Base-by-base conservation (phyloP, 345 rosid genomes). In the Lumnitzera littorea region DNA sequence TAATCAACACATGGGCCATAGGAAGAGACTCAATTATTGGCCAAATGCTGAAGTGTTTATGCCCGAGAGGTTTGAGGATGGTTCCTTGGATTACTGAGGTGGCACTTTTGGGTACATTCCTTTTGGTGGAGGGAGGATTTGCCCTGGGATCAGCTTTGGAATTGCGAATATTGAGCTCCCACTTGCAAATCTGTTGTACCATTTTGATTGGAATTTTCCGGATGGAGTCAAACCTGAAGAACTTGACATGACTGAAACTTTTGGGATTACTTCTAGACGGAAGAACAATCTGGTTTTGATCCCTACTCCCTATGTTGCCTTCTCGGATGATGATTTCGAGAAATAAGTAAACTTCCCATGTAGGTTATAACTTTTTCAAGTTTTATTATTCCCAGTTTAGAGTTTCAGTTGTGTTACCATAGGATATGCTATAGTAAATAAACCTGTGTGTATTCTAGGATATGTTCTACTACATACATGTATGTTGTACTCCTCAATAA, bases 61-160 rank as follows among this genome's bases (percentile, higher is more conserved):
- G 15, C 75, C 64, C 0, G 67, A 66, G 60, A 65, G 70, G 48
- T 66, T 71, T 53, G 12, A 51, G 54, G 43, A 61, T 24, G 61
- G 51, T 2, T 3, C 63, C 0, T 29, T 71, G 3, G 67, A 61
- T 24, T 66, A 56, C 36, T 41, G 59, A 46, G 75, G 75, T 0
- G 43, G 49, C 0, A 15, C 55, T 25, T 65, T 70, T 16, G 47
- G 56, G 52, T 64, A 53, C 29, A 58, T 64, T 14, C 68, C 73
- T 23, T 70, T 70, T 3, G 73, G 73, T 1, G 56, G 55, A 0
- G 69, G 73, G 15, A 63, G 73, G 61, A 64, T 64, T 1, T 70
- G 69, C 36, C 69, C 65, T 0, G 62, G 65, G 17, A 53, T 70
- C 11, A 24, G 17, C 13, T 59, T 64, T 1, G 74, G 53, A n/a